Percentiles rank a stretch among this genome's conserved stretches.
Evolutionary conservation across 441 rosid genomes (phyloP).

Genomic region (Pelargonium myrrhifolium): DNA sequence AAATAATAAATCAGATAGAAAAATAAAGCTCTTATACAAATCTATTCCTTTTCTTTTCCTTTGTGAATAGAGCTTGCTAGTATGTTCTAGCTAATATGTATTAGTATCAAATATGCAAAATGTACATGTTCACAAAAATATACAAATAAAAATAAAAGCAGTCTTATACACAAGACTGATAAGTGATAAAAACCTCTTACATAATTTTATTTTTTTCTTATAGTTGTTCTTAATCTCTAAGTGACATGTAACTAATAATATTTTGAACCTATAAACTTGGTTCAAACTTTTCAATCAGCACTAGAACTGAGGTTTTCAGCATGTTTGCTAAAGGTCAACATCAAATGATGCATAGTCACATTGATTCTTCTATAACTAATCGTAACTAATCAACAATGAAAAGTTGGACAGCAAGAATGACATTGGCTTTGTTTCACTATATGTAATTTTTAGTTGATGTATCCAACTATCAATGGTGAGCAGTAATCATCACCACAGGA

Average conservation of each 20-base stretch:
- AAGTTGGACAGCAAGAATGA: neutral
- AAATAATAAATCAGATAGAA: constrained; percentile 5
- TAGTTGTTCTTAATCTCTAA: neutral
- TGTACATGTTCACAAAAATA: neutral
- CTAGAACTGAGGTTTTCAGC: neutral
- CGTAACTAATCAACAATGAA: too few relatives aligned
- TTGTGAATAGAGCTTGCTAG: neutral
- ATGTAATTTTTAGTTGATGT: neutral
- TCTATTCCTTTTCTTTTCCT: neutral
- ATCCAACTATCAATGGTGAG: neutral
- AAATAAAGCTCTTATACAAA: neutral
- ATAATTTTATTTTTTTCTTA: neutral
- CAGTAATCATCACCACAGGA: neutral
- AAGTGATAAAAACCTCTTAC: neutral
- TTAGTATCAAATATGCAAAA: neutral
- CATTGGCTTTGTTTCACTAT: neutral
- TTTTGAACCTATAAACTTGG: neutral
- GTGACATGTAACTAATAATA: neutral
- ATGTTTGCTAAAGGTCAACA: neutral
- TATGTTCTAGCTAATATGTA: neutral
- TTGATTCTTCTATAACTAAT: too few relatives aligned
- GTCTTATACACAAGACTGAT: neutral
- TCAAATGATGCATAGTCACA: neutral
- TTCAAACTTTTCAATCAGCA: neutral
- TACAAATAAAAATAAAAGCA: neutral